Percentiles rank a stretch among this genome's conserved stretches.
Conservation (phyloP, 192 early-diverging fungal species). For the Coemansia reversa region DNA sequence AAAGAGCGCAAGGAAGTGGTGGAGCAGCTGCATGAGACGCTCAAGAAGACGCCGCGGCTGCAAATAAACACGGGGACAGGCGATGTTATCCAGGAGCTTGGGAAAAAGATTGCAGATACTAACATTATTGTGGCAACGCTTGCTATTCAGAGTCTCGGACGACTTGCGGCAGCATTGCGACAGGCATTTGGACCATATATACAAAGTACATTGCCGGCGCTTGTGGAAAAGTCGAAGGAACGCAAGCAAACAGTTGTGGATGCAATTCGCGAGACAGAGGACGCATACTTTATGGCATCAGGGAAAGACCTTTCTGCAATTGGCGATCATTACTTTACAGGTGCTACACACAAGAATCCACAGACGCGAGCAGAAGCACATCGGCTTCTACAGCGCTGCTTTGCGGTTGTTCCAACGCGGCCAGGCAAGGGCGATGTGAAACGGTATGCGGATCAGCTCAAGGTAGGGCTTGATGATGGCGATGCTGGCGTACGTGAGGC, state of each 20-base stretch:
- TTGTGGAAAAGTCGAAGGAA: constrained; percentile 95
- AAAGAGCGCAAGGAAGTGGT: constrained; percentile 93
- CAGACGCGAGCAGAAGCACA: constrained; percentile 79
- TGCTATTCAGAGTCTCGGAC: constrained; percentile 80
- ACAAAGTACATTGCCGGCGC: constrained; percentile 59
- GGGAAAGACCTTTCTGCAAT: constrained; percentile 60
- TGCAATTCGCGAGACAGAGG: constrained; percentile 72
- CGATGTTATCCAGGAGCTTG: constrained; percentile 78
- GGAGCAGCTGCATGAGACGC: constrained; percentile 61
- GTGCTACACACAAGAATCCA: constrained; percentile 88
- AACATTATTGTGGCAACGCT: constrained; percentile 84
- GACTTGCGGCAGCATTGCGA: constrained; percentile 76
- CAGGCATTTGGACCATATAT: constrained; percentile 80
- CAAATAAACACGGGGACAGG: constrained; percentile 57
- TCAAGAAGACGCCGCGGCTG: constrained; percentile 43
- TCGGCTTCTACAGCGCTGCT: constrained; percentile 69
- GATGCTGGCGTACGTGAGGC: constrained; percentile 81
- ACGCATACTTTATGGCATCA: constrained; percentile 74
- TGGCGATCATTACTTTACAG: constrained; percentile 70
- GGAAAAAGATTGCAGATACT: constrained; percentile 82
- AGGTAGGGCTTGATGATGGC: constrained; percentile 81
- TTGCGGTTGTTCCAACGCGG: constrained; percentile 66
- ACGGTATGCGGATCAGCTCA: constrained; percentile 69
- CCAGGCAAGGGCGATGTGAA: constrained; percentile 85
- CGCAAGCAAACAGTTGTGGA: constrained; percentile 89